Evolutionary conservation across 2,329 filamentous ascomycete genomes (phyloP).

Genomic region (Geosmithia putterillii): DNA sequence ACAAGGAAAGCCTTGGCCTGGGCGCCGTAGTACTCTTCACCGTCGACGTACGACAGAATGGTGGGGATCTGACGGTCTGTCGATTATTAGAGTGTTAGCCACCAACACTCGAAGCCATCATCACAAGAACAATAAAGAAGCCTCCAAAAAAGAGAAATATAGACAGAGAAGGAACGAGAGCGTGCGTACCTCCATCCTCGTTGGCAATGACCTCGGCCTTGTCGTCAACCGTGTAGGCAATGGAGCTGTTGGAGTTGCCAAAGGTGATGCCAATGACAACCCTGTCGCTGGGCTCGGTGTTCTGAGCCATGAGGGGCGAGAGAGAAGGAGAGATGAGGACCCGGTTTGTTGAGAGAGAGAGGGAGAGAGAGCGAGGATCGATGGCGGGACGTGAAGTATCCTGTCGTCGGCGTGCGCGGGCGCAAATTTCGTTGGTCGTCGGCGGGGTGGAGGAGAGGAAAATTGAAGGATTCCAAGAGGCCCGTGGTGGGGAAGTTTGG

Average conservation of each 20-base stretch:
- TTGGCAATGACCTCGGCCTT: conserved; percentile 98
- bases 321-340: conserved; percentile 2
- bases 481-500: background rate
- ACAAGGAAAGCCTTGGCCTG: conserved; percentile 92
- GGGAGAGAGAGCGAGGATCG: conserved; percentile 4
- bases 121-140: background rate
- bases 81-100: conserved; percentile 4
- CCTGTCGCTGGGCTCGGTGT: conserved; percentile 43
- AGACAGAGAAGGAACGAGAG: background rate
- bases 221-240: conserved; percentile 85
- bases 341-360: conserved; percentile 1
- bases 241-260: conserved; percentile 97
- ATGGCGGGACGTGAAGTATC: conserved; percentile 2
- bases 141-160: background rate
- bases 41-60: conserved; percentile 85
- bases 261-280: conserved; percentile 90
- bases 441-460: background rate
- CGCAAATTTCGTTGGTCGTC: too few species aligned
- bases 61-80: conserved; percentile 98
- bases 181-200: conserved; percentile 86
- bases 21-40: conserved; percentile 91
- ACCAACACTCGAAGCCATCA: background rate
- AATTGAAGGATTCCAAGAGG: too few species aligned
- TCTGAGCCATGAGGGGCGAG: conserved; percentile 29
- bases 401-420: too few species aligned